Percentiles rank a stretch among this genome's conserved stretches.
phyloP scores from a whole-genome alignment of 2,329 filamentous ascomycete genomes.

The Coniella lustricola region DNA sequence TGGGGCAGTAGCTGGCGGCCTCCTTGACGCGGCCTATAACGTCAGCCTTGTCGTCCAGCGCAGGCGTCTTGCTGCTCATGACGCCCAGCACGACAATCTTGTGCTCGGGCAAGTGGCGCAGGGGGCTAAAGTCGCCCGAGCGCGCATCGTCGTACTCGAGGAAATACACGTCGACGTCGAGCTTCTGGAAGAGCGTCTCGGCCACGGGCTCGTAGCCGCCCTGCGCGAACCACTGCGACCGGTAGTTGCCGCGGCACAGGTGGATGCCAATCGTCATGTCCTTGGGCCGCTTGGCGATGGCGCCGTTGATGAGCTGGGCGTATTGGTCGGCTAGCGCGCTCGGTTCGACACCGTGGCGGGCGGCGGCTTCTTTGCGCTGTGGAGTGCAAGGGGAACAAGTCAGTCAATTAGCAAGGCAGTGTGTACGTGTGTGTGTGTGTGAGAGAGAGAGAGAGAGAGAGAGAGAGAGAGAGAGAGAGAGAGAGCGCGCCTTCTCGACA shows the following conservation, averaged over 20 bases:
- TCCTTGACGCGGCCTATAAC: constrained; percentile 34
- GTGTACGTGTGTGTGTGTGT: too few relatives aligned
- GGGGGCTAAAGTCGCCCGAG: constrained; percentile 46
- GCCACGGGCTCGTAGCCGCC: constrained; percentile 49
- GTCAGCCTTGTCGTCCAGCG: constrained; percentile 40
- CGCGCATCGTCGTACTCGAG: constrained; percentile 53
- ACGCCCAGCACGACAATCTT: constrained; percentile 51
- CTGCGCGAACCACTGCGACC: constrained; percentile 49
- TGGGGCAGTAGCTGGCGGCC: constrained; percentile 39
- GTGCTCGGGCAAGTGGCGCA: constrained; percentile 44
- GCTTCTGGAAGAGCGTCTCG: constrained; percentile 35
- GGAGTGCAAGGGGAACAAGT: neutral
- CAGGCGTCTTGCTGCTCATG: constrained; percentile 50
- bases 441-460: too few relatives aligned
- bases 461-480: too few relatives aligned
- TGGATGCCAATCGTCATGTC: constrained; percentile 52
- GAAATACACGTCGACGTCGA: constrained; percentile 48
- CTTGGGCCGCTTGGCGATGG: constrained; percentile 41
- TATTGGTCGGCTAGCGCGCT: constrained; percentile 43
- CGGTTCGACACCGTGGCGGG: constrained; percentile 43
- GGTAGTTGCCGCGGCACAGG: constrained; percentile 50
- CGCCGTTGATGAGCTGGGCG: constrained; percentile 46
- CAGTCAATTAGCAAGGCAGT: neutral
- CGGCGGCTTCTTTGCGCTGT: constrained; percentile 39
- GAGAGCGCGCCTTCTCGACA: too few relatives aligned